phyloP scores from a whole-genome alignment of 2,329 filamentous ascomycete species.

The Bisporella sp. region DNA sequence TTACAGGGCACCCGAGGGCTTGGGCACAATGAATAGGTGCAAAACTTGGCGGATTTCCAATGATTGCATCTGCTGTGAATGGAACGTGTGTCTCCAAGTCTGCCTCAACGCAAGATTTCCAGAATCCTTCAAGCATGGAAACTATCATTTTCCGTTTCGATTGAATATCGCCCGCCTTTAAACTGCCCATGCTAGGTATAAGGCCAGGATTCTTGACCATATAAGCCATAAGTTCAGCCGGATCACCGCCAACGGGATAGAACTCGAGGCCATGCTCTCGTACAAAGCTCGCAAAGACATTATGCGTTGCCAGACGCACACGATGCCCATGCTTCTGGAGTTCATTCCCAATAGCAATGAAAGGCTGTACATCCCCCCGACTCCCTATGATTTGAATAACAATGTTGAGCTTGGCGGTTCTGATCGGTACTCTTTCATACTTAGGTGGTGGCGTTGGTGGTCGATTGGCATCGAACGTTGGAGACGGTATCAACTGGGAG shows the following conservation, averaged over 20 bases:
- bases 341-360: conserved; percentile 55
- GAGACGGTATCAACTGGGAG: conserved; percentile 5
- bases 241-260: conserved; percentile 58
- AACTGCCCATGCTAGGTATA: conserved; percentile 69
- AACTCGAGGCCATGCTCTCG: conserved; percentile 46
- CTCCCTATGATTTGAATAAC: conserved; percentile 69
- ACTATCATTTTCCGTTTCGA: conserved; percentile 65
- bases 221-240: conserved; percentile 72
- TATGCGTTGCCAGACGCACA: conserved; percentile 50
- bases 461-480: not conserved
- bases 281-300: conserved; percentile 46
- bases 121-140: conserved; percentile 72
- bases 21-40: conserved; percentile 51
- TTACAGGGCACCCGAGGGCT: conserved; percentile 44
- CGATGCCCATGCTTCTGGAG: conserved; percentile 46
- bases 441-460: not conserved
- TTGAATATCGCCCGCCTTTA: conserved; percentile 67
- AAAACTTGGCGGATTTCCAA: conserved; percentile 22
- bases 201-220: conserved; percentile 85
- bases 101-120: conserved; percentile 71
- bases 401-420: conserved; percentile 49
- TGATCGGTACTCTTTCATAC: not conserved
- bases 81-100: conserved; percentile 11
- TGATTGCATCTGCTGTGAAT: conserved; percentile 22
- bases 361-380: conserved; percentile 68